These are phyloP conservation scores for Acanthamoeba royreba DNA, from an alignment of 208 protist genomes.

Conservation along the genomic window DNA sequence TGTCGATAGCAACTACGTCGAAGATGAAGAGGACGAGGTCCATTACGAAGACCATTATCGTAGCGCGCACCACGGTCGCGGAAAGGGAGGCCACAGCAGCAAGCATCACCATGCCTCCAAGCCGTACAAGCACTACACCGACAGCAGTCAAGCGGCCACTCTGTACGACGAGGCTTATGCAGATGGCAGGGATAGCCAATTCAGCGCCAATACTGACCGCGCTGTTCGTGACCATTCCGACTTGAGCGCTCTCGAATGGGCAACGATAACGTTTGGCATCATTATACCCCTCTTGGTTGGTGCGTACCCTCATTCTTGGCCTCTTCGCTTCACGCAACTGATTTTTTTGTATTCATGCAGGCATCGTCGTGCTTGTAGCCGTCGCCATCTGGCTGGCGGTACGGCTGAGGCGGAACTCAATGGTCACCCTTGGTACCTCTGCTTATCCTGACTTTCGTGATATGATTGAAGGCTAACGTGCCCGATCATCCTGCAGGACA, in stretches of 20 bases:
- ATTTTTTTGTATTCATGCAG: neutral
- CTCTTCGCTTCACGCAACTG: neutral
- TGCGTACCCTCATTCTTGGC: too few species aligned
- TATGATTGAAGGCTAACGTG: too few species aligned
- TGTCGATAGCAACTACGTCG: neutral
- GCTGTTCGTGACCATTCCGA: too few species aligned
- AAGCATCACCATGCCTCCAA: neutral
- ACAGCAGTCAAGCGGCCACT: too few species aligned
- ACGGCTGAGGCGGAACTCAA: neutral
- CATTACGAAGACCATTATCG: neutral
- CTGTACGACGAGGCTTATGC: too few species aligned
- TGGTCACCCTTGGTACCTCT: neutral
- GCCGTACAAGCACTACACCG: neutral
- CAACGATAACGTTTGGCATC: too few species aligned
- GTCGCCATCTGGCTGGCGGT: neutral
- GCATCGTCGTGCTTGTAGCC: neutral
- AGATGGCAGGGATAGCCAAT: too few species aligned
- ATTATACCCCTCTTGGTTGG: too few species aligned
- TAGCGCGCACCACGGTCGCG: neutral
- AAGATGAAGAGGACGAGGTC: neutral
- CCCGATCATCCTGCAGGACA: too few species aligned
- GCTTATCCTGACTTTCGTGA: too few species aligned
- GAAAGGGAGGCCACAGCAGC: neutral
- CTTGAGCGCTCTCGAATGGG: too few species aligned
- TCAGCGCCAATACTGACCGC: too few species aligned